Base-by-base conservation (phyloP, 2,329 filamentous ascomycete species). In the Aspergillus novofumigatus region DNA sequence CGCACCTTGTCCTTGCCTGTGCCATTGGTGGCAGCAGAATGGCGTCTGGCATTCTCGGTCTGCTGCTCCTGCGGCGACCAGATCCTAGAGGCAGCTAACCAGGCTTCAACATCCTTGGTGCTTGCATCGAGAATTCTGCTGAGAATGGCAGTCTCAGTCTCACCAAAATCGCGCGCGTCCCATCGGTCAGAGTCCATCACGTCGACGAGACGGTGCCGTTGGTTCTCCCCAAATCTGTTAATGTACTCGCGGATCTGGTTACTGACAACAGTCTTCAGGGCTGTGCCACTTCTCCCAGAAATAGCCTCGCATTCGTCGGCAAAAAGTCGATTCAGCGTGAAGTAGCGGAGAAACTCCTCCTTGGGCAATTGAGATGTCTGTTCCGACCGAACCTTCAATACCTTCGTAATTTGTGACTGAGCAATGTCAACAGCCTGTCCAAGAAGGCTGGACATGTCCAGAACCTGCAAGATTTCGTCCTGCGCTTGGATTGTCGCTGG, bases 241-340 rank as follows among this genome's bases (percentile, higher is more conserved):
- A 87, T 81, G 63, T 85, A 87, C 20, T 83, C 82, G 51, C 77
- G 80, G 63, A 88, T 86, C 61, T 88, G 85, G 42, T 78, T 81
- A 61, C 86, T 85, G 20, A 87, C 81, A 11, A 86, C 78, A 2
- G 78, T 82, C 66, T 86, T 86, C 49, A 88, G 70, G 6, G 81
- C 80, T 29, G 80, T 78, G 4, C 85, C 85, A 32, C 83, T 82
- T 53, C 83, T 78, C 1, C 85, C 85, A 49, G 84, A 86, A 4
- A 87, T 83, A 1, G 85, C 85, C 66, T 88, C 85, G 58, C 85
- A 87, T 65, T 88, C 85, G 59, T 88, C 85, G 2, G 85, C 83
- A 65, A 88, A 88, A 0, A 87, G 74, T 48, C 83, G 77, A 59
- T 87, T 87, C 35, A 88, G 75, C 1, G 79, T 83, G 66, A 87